Evolutionary conservation across 2,329 filamentous ascomycete species (phyloP), one percentile per base, ranked within the genome.

Genomic region (Diaporthe citriasiana): DNA sequence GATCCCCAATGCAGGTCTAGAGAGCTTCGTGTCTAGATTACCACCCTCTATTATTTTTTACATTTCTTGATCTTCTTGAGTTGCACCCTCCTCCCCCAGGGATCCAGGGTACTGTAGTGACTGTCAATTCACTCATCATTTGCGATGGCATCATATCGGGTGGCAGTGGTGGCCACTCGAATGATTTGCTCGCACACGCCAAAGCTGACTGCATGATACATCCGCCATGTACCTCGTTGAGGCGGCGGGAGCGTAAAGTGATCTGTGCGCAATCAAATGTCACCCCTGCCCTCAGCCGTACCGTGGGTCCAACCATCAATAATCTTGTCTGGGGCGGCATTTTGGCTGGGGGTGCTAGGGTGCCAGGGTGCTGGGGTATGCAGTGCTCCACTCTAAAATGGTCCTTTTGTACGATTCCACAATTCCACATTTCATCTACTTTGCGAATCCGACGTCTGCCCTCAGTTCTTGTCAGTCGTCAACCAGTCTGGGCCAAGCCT

Each of bases 401-500:
- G 51, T 71, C 40, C 55, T 47, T 71, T 70, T 59, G 51, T 50
- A 56, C 42, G 42, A 25, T 71, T 51, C 60, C 60, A 66, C 60
- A 66, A 38, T 38, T 56, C 51, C 66, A 70, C 66, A 70, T n/a
- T 70, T 70, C 66, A 70, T 56, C 66, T 42, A 42, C 50, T 56
- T 70, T 25, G 66, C 51, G 66, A 56, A 56, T 56, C 50, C 55
- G 53, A 59, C 45, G 5, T 25, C 55, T 35, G 30, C 45, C 45
- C 30, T 25, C 60, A 25, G 38, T 51, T 38, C 63, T 51, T 35
- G 45, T 27, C 45, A 51, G 45, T 51, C 63, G 30, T 22, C 45
- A 38, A 25, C 30, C 17, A n/a, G 45, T 51, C 63, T 51, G 69
- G 33, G 40, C 55, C 42, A 40, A 60, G 68, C 42, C 68, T 25